Percentiles rank a stretch among this genome's conserved stretches.
phyloP scores from a whole-genome alignment of 371 early-diverging fungal species.

The Capillidium rhysosporum region DNA sequence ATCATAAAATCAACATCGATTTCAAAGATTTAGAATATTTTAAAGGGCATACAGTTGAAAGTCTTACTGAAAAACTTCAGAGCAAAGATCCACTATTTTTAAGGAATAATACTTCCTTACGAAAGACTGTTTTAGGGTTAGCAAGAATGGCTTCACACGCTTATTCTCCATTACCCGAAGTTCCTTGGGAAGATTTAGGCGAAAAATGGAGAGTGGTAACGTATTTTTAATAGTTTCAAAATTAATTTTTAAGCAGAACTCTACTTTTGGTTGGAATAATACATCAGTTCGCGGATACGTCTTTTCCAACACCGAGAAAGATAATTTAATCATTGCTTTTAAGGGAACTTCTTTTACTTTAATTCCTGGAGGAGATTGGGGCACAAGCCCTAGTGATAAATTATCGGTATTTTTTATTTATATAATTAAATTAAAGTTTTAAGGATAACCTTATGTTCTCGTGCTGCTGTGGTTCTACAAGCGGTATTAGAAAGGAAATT shows the following conservation, averaged over 20 bases:
- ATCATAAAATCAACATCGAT: too few species aligned
- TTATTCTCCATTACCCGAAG: not conserved
- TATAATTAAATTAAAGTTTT: not conserved
- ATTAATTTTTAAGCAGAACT: conserved; percentile 20
- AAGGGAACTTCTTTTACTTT: conserved; percentile 69
- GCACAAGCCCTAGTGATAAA: not conserved
- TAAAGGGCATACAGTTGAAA: too few species aligned
- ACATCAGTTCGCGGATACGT: conserved; percentile 72
- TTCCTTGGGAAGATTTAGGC: conserved; percentile 4
- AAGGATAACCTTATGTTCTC: conserved; percentile 83
- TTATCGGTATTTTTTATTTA: not conserved
- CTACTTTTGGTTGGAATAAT: conserved; percentile 68
- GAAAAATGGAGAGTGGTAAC: conserved; percentile 4
- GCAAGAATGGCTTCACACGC: conserved; percentile 7
- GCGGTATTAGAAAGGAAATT: conserved; percentile 48
- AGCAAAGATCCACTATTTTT: not conserved
- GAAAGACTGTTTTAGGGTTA: conserved; percentile 3
- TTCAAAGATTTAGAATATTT: too few species aligned
- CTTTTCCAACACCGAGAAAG: conserved; percentile 37
- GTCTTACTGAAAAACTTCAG: not conserved
- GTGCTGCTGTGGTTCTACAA: conserved; percentile 74
- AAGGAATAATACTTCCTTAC: not conserved
- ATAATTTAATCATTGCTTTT: conserved; percentile 46
- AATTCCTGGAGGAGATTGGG: conserved; percentile 36
- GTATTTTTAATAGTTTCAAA: not conserved